Percentiles rank a stretch among this genome's conserved stretches.
phyloP scores from a whole-genome alignment of 2,329 filamentous ascomycete species.

The Ophiostoma populinum region DNA sequence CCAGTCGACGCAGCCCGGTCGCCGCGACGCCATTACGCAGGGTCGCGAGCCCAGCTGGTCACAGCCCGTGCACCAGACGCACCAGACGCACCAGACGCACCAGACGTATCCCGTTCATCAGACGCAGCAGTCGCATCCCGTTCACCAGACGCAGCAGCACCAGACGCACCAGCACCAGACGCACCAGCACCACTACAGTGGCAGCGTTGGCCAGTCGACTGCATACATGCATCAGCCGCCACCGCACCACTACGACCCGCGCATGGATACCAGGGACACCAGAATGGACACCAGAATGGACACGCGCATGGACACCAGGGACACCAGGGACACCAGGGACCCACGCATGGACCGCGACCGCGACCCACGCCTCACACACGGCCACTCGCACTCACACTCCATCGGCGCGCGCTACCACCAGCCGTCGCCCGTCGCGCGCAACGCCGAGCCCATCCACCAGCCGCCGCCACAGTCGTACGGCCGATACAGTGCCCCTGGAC shows the following conservation, averaged over 20 bases:
- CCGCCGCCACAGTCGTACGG: constrained; percentile 5
- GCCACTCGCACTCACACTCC: constrained; percentile 16
- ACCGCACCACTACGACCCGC: constrained; percentile 8
- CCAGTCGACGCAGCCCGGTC: constrained; percentile 26
- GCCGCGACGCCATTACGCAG: constrained; percentile 24
- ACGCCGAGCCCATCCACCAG: constrained; percentile 7
- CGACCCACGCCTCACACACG: constrained; percentile 13
- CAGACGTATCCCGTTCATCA: too few relatives aligned
- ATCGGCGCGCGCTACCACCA: constrained; percentile 15
- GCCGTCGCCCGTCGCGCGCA: constrained; percentile 12
- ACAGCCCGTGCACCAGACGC: too few relatives aligned
- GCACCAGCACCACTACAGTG: constrained; percentile 5
- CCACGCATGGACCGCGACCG: not conserved
- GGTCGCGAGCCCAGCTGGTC: constrained; percentile 22
- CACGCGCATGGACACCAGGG: constrained; percentile 12
- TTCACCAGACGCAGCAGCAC: too few relatives aligned
- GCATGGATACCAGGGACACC: constrained; percentile 13
- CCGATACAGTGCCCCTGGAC: constrained; percentile 1
- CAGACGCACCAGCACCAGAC: too few relatives aligned
- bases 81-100: too few relatives aligned
- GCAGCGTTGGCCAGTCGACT: constrained; percentile 6
- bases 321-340: constrained; percentile 3
- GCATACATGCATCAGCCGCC: constrained; percentile 9
- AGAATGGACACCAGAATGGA: constrained; percentile 8
- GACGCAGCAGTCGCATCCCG: too few relatives aligned